phyloP scores from a whole-genome alignment of 169 alveolate genomes.

The Plasmodium adleri region DNA sequence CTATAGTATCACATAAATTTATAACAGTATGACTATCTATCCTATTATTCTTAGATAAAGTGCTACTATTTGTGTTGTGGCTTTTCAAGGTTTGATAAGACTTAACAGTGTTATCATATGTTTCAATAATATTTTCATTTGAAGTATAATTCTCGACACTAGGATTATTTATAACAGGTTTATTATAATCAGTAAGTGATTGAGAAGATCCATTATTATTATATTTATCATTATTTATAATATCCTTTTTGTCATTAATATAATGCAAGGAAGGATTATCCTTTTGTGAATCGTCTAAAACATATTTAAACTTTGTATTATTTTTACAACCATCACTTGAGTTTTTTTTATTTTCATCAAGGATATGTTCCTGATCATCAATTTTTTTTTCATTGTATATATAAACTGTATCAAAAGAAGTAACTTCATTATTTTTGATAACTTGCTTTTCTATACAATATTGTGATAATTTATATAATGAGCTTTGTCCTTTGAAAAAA shows the following conservation, averaged over 20 bases:
- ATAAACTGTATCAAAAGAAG: conserved; percentile 54
- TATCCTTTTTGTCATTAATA: conserved; percentile 7
- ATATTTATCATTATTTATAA: conserved; percentile 22
- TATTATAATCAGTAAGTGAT: background rate
- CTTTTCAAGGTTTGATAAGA: background rate
- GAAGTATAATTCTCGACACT: background rate
- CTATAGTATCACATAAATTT: background rate
- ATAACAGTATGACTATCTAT: background rate
- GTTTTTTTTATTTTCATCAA: background rate
- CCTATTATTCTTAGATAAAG: too few species aligned
- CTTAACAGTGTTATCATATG: background rate
- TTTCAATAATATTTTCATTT: background rate
- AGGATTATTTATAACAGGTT: background rate
- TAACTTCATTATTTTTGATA: conserved; percentile 18
- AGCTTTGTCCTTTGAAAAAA: conserved; percentile 45
- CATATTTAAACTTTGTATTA: conserved; percentile 4
- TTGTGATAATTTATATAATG: conserved; percentile 66
- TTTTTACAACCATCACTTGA: conserved; percentile 2
- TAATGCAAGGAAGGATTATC: conserved; percentile 12
- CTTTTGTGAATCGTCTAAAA: conserved; percentile 25
- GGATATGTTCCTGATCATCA: background rate
- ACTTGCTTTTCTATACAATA: conserved; percentile 65
- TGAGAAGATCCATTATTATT: background rate
- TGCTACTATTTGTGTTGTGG: background rate
- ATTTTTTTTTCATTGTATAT: conserved; percentile 42